Evolutionary conservation across 169 alveolate genomes (phyloP).

Genomic region (Babesia bigemina): DNA sequence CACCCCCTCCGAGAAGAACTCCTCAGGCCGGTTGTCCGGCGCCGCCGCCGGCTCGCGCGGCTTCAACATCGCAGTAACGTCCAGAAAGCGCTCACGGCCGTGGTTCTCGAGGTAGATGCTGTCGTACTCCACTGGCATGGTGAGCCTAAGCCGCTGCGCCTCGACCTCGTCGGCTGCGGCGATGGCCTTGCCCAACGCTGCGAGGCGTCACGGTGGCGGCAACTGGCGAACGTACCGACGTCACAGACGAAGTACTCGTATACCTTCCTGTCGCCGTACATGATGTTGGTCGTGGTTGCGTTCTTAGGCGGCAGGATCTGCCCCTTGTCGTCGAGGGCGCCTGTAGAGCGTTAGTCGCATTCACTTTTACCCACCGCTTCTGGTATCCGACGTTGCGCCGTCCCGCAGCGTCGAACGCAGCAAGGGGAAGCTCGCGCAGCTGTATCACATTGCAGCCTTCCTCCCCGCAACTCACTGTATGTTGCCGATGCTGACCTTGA

Average conservation of each 20-base stretch:
- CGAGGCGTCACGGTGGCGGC: background rate
- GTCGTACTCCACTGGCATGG: constrained; percentile 80
- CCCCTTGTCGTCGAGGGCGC: constrained; percentile 53
- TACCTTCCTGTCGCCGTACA: constrained; percentile 81
- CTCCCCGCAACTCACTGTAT: constrained; percentile 73
- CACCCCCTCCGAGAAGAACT: constrained; percentile 80
- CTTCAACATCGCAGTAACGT: constrained; percentile 51
- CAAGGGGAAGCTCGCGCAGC: constrained; percentile 40
- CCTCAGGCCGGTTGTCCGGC: constrained; percentile 56
- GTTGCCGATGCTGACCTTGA: constrained; percentile 86
- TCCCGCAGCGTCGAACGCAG: constrained; percentile 29
- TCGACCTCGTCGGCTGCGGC: constrained; percentile 67
- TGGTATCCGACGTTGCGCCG: constrained; percentile 5
- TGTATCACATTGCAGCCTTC: background rate
- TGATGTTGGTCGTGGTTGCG: constrained; percentile 46
- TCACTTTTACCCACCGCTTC: constrained; percentile 11
- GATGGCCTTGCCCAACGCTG: constrained; percentile 71
- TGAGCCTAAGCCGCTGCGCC: constrained; percentile 59
- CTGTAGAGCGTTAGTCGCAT: background rate
- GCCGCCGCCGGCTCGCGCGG: constrained; percentile 34
- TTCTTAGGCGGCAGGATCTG: constrained; percentile 35
- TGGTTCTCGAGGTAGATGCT: constrained; percentile 77
- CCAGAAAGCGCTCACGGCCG: constrained; percentile 75
- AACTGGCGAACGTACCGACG: constrained; percentile 75
- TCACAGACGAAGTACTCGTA: constrained; percentile 86